Evolutionary conservation across 139 green algal species (phyloP).

Genomic region (Trebouxia sp.): DNA sequence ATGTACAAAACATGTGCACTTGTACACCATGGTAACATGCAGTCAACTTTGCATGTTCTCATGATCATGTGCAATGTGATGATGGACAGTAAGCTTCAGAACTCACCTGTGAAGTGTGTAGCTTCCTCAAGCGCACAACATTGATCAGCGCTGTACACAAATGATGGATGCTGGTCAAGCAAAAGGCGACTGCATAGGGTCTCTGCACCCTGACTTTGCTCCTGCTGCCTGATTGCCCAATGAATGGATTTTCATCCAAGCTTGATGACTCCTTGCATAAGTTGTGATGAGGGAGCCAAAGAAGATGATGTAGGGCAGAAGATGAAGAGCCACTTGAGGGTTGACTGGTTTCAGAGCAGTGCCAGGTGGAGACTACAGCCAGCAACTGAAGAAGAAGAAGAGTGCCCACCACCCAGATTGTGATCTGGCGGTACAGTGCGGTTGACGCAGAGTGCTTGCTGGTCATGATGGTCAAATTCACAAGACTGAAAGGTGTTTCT

Average conservation of each 20-base stretch:
- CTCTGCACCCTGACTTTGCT: background rate
- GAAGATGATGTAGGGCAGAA: background rate
- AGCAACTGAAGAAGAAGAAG: background rate
- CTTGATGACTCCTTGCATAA: background rate
- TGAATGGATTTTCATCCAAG: background rate
- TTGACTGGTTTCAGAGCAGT: background rate
- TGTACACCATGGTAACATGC: no score
- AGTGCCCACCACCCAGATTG: background rate
- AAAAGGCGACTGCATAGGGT: background rate
- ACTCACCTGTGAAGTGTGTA: background rate
- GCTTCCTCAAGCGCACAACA: conserved; percentile 16
- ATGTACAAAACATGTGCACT: no score
- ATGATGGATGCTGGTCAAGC: conserved; percentile 17
- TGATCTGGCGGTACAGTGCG: background rate
- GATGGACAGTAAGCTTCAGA: background rate
- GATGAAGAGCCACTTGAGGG: background rate
- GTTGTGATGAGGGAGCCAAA: background rate
- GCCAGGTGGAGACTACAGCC: conserved; percentile 9
- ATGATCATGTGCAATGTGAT: background rate
- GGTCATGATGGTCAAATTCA: background rate
- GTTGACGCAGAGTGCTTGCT: background rate
- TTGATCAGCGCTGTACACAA: conserved; percentile 15
- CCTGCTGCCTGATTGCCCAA: background rate
- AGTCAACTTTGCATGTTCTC: no score
- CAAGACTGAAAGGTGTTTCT: background rate